Evolutionary conservation across 768 basidiomycete genomes (phyloP), one percentile per base, ranked within the genome.

Genomic region (Tulasnella sp.): DNA sequence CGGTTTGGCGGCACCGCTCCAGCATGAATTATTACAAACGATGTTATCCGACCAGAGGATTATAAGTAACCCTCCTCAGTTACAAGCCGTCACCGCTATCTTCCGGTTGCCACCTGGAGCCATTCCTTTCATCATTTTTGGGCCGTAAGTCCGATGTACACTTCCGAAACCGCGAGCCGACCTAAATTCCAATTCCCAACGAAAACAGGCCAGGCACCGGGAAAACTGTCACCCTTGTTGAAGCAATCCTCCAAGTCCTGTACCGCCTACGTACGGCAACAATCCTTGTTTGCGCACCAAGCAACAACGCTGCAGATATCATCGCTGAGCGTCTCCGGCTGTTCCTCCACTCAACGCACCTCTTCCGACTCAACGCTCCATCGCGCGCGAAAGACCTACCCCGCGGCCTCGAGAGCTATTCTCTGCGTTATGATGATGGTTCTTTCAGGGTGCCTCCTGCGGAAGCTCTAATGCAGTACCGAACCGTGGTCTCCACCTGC

Each of bases 181-280:
- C n/a, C n/a, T n/a, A n/a, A n/a, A n/a, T n/a, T n/a, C n/a, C n/a
- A n/a, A n/a, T n/a, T n/a, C n/a, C n/a, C n/a, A n/a, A n/a, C n/a
- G n/a, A n/a, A n/a, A n/a, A n/a, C n/a, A 91, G 91, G 0, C 90
- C 91, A 4, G 91, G 91, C 9, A 93, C 92, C 0, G 92, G 92
- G 0, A 93, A 93, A 84, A 93, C 92, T 0, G 88, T 92, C 28
- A 92, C 91, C 0, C 86, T 91, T 1, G 89, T 92, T 1, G 92
- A 93, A 83, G 89, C 90, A 1, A 92, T 93, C 50, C 86, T 85
- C 4, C 92, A 93, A 82, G 83, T 93, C 2, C 85, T 92, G 2
- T 83, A 82, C 16, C 80, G 80, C 12, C 83, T 90, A 81, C 87
- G 88, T 0, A 64, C 86, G 4, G 87, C 88, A 1, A 87, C 86